phyloP scores from a whole-genome alignment of 176 grass and related monocot genomes.

The Bolboschoenus planiculmis region DNA sequence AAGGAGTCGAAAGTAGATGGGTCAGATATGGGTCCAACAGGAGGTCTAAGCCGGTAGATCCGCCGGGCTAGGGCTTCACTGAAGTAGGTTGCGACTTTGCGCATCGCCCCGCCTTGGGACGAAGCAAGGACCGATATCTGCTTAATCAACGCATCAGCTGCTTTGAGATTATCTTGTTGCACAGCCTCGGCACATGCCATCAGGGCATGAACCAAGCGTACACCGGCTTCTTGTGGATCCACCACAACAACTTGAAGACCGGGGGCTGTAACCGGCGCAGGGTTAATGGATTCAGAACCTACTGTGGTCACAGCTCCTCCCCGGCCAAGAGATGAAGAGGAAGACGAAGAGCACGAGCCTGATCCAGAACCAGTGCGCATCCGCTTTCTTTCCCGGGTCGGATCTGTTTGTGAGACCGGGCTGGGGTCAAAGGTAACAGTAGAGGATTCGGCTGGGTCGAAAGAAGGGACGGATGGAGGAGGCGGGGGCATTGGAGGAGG shows the following conservation, averaged over 20 bases:
- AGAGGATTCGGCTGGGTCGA: slow-evolving; percentile 45
- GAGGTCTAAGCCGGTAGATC: slow-evolving; percentile 42
- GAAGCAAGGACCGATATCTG: slow-evolving; percentile 73
- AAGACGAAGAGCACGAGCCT: slow-evolving; percentile 60
- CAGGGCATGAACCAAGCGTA: slow-evolving; percentile 78
- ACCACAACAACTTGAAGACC: slow-evolving; percentile 57
- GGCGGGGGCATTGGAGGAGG: not conserved
- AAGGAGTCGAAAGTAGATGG: slow-evolving; percentile 62
- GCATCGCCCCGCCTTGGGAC: slow-evolving; percentile 84
- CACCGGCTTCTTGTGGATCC: slow-evolving; percentile 77
- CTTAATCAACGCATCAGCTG: slow-evolving; percentile 66
- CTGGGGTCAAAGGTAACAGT: slow-evolving; percentile 39
- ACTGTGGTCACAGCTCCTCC: slow-evolving; percentile 26
- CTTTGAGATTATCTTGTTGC: slow-evolving; percentile 77
- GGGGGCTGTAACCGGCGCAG: slow-evolving; percentile 18
- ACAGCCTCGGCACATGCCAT: slow-evolving; percentile 83
- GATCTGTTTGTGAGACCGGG: slow-evolving; percentile 40
- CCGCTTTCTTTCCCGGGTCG: slow-evolving; percentile 50
- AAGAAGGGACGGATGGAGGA: slow-evolving; percentile 16
- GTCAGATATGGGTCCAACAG: slow-evolving; percentile 27
- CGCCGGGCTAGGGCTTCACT: slow-evolving; percentile 79
- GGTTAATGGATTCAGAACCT: slow-evolving; percentile 20
- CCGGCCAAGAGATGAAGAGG: slow-evolving; percentile 51
- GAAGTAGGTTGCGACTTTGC: slow-evolving; percentile 90
- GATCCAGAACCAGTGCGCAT: slow-evolving; percentile 69